Conservation (phyloP, 192 early-diverging fungal species). For the Backusella australiensis region DNA sequence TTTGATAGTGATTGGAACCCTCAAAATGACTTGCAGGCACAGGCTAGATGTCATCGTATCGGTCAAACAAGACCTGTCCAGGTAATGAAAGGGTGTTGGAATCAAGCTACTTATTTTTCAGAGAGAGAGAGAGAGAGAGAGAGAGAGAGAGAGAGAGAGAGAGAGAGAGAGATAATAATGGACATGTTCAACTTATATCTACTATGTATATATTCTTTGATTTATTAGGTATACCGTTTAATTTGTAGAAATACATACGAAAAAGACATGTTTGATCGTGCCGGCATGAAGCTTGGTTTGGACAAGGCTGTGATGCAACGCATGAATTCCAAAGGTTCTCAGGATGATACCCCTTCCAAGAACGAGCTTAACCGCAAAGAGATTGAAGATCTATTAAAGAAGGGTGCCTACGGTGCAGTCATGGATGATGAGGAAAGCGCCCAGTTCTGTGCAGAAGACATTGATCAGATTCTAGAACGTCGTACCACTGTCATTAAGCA, state of each 20-base stretch:
- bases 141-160: background rate
- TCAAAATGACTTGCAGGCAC: constrained; percentile 87
- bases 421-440: constrained; percentile 76
- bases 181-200: background rate
- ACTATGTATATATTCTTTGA: background rate
- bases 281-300: constrained; percentile 82
- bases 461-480: constrained; percentile 81
- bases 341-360: constrained; percentile 41
- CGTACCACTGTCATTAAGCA: constrained; percentile 78
- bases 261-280: constrained; percentile 88
- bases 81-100: background rate
- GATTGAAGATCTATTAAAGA: constrained; percentile 82
- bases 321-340: constrained; percentile 18
- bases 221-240: constrained; percentile 52
- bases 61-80: constrained; percentile 86
- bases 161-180: background rate
- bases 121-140: too few relatives aligned
- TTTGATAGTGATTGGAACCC: constrained; percentile 92
- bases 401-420: constrained; percentile 86
- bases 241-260: constrained; percentile 90
- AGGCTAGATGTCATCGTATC: constrained; percentile 81
- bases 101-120: background rate
- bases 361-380: constrained; percentile 71
- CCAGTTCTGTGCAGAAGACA: constrained; percentile 84
- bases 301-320: constrained; percentile 77